Base-by-base conservation (phyloP, 345 rosid genomes). In the Hypericum perforatum region DNA sequence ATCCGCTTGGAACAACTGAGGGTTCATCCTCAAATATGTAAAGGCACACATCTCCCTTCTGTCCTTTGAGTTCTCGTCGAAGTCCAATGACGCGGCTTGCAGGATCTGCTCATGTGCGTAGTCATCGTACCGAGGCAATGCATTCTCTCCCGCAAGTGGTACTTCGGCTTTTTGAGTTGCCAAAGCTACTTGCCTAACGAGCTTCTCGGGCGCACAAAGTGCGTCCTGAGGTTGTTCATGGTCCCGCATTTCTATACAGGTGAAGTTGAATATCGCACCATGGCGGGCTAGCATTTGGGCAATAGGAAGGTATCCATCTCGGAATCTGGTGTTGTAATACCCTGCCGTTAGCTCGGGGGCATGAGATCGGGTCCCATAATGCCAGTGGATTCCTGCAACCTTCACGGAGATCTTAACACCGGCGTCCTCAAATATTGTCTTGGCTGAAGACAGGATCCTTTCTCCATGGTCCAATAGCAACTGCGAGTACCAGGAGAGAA, bases 291-390 rank as follows among this genome's bases (percentile, higher is more conserved):
- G 59, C 96, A 92, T 92, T 50, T 76, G 80, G 12, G 98, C 96
- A 41, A 92, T 85, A 0, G 98, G 95, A 16, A 92, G 80, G 73
- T 88, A 92, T 3, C 98, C 96, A 41, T 92, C 95, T 6, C 86
- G 77, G 70, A 52, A 74, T 61, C 96, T 74, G 3, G 98, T 92
- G 79, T 88, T 92, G 62, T 85, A 92, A 69, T 87, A 92, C 38
- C 98, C 98, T 16, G 96, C 98, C 3, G 96, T 92, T 54, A 92
- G 98, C 69, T 92, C 98, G 15, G 98, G 94, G 38, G 98, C 95
- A 46, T 92, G 98, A 12, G 96, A 92, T 13, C 96, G 74, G 6
- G 74, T 73, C n/a, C 98, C 98, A 2, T 82, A 92, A 56, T 92
- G 98, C 96, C 98, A 92, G 61, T 92, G 98, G 57, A 92, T 92